Evolutionary conservation across 345 rosid genomes (phyloP), one percentile per base, ranked within the genome.

Genomic region (Pugionium dolabratum): DNA sequence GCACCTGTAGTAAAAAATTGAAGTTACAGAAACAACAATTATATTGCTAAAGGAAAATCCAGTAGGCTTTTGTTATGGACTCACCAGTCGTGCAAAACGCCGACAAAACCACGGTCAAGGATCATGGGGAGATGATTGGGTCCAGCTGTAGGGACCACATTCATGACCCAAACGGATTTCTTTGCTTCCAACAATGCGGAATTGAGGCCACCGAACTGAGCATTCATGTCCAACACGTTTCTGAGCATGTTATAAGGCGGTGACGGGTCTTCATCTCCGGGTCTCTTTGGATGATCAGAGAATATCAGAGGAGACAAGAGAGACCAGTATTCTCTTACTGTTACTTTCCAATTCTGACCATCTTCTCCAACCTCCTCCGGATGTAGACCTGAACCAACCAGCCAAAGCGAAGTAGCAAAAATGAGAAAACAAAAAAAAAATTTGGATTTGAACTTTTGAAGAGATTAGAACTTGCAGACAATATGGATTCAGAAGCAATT

Each of bases 281-380:
- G 99, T 79, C 99, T 89, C 75, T 95, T 95, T 8, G 99, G 98
- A 78, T 95, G 99, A 84, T 95, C 99, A 0, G 99, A 95, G 89
- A 95, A 95, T 80, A 95, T 89, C 57, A 95, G 52, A 3, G 99
- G 97, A 3, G 99, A 95, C 58, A 95, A 79, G 72, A 95, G 94
- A 7, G 99, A 91, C 99, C 99, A 95, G 76, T 83, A 91, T 73
- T 95, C 84, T 49, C 70, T 63, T 44, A 87, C 80, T 47, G 87
- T 81, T 52, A 60, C 10, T 66, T 60, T 91, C 91, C 91, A 87
- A 64, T 61, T 82, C 51, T 67, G 85, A 33, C 72, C 54, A 63
- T 95, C 96, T 79, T 89, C 97, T 4, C 51, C 41, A 34, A 89
- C 70, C 50, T 83, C 94, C 67, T 89, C 94, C 1, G 79, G 49